Evolutionary conservation across 2,329 filamentous ascomycete genomes (phyloP), one percentile per base, ranked within the genome.

Genomic region (Cadophora luteo-olivacea): DNA sequence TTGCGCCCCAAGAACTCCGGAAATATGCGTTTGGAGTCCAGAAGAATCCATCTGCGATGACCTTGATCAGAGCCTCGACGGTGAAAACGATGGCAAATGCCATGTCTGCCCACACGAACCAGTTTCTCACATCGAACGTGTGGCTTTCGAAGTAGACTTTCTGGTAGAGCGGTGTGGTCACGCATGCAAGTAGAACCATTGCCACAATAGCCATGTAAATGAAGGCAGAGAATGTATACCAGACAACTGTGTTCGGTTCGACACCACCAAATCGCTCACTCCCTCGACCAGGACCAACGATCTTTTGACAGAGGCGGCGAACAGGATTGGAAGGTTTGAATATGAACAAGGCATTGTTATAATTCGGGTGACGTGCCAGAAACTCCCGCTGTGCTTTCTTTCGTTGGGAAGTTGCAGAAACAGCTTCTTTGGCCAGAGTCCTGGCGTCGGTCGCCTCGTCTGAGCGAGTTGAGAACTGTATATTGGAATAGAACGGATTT

Each of bases 1-100:
- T 97, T 70, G 97, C 90, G 7, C 96, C 97, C 96, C 96, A 99
- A 0, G 94, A 95, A 77, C 95, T 95, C 75, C 96, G 90, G 78
- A 97, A 93, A 78, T 97, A 99, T 2, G 97, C 97, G 80, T 99
- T 97, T 0, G 96, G 96, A 0, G 96, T 97, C 88, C 93, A 98
- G 78, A 97, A 92, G 75, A 97, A 92, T 8, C 96, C 96, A 81
- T 99, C 96, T 0, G 96, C 96, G 75, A 99, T 89, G 66, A 97
- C 90, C 79, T 99, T 99, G 81, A 99, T 94, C 6, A 89, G 76
- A 0, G 94, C 93, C 80, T 99, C 96, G 7, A 92, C 77, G 0
- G 91, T 92, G 81, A 99, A 99, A 16, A 99, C 81, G 1, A 91
- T 80, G 1, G 95, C 94, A 78, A 99, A 99, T 7, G 92, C 91